Base-by-base conservation (phyloP, 2,329 filamentous ascomycete species). In the Hypoxylon sp. region DNA sequence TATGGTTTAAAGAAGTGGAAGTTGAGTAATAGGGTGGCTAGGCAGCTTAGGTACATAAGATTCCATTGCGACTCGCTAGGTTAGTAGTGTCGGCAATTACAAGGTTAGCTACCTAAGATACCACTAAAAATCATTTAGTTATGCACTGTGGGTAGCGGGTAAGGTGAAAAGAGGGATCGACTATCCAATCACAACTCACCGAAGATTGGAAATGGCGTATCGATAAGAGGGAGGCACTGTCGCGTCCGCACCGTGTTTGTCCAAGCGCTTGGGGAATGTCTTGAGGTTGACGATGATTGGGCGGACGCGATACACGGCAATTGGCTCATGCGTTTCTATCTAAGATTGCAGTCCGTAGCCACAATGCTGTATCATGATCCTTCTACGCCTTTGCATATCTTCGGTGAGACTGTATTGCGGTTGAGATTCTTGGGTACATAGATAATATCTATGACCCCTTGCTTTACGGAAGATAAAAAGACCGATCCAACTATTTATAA, bases 181-280 rank as follows among this genome's bases (percentile, higher is more conserved):
- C 13, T 19, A 34, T 32, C 63, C 63, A 66, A 66, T 66, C 34
- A 56, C 37, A 54, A 32, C 2, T 32, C 24, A 3, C 37, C 20
- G 24, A 34, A n/a, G 32, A 32, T 28, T 28, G 24, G 20, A 26
- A 11, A 13, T 20, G n/a, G 44, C 28, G 4, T 48, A 48, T 46
- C 30, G 24, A 55, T 56, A 28, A n/a, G n/a, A 28, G 51, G 49
- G 8, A 5, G 6, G 24, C 43, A 66, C 63, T 60, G 55, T 66
- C 10, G 15, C 11, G 15, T 3, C 17, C 17, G 6, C 28, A 66
- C 63, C 54, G 63, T 66, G 63, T 63, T 66, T 43, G 49, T 30
- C 37, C 51, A 54, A 46, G 44, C 55, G 59, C 59, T 62, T 46
- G 51, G 63, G 30, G 11, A 15, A 55, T 64, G 48, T 55, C 39